Conservation (phyloP, 345 rosid species). For the Excoecaria cochinchinensis region DNA sequence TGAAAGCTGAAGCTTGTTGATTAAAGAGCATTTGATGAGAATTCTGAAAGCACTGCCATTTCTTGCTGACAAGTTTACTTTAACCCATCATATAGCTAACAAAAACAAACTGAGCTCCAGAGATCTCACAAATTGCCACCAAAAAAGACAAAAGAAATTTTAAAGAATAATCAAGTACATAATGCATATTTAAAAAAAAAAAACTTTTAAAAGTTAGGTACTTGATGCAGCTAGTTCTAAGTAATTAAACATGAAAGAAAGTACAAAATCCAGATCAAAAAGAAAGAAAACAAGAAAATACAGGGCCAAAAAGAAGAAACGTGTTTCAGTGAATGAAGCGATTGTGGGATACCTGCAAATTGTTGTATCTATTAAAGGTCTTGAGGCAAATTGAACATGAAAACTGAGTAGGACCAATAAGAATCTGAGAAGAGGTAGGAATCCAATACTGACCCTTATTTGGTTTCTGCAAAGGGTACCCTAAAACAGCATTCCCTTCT, state of each 20-base stretch:
- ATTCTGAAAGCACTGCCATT: not conserved
- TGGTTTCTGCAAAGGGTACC: conserved; percentile 11
- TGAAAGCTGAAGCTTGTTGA: not conserved
- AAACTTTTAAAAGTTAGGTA: not conserved
- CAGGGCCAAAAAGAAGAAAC: not conserved
- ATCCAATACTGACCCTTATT: conserved; percentile 55
- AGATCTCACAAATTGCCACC: not conserved
- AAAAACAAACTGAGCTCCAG: not conserved
- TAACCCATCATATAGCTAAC: not conserved
- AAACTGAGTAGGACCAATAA: conserved; percentile 59
- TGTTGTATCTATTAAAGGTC: conserved; percentile 62
- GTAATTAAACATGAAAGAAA: not conserved
- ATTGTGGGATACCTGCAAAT: conserved; percentile 46
- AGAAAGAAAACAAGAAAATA: not conserved
- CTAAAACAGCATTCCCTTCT: conserved; percentile 18
- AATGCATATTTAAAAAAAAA: too few species aligned
- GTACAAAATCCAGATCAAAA: conserved; percentile 2
- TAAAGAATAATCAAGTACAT: too few species aligned
- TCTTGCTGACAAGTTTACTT: conserved; percentile 2
- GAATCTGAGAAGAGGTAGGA: conserved; percentile 63
- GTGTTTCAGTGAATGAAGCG: not conserved
- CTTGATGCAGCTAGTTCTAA: too few species aligned
- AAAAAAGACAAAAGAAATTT: not conserved
- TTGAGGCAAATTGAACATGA: conserved; percentile 55
- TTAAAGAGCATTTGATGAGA: conserved; percentile 3